A percentile compares a stretch with the other conserved stretches of the same genome.
Conservation (phyloP, 2,329 filamentous ascomycete genomes). For the Annulohypoxylon truncatum region DNA sequence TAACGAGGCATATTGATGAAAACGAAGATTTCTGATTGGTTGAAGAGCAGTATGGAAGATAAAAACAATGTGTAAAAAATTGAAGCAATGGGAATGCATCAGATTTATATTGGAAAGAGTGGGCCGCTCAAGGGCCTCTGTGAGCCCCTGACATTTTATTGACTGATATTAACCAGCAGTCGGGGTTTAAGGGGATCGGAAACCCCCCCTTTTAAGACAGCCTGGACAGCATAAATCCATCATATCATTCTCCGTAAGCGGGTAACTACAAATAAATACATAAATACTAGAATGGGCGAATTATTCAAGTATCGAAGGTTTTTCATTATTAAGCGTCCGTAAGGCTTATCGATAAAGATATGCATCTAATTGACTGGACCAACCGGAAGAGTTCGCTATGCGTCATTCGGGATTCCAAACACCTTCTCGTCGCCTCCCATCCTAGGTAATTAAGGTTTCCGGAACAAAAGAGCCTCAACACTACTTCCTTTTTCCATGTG, state of each 20-base stretch:
- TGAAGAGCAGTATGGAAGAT: neutral
- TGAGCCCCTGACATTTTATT: too few species aligned
- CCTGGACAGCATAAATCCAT: too few species aligned
- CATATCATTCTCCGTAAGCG: too few species aligned
- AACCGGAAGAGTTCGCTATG: slow-evolving; percentile 2
- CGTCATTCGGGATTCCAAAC: slow-evolving; percentile 25
- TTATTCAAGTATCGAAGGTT: neutral
- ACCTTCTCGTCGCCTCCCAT: neutral
- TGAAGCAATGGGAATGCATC: too few species aligned
- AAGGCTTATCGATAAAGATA: slow-evolving; percentile 29
- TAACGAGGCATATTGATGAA: slow-evolving; percentile 1
- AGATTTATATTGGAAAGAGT: too few species aligned
- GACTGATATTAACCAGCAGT: too few species aligned
- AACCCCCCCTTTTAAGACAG: too few species aligned
- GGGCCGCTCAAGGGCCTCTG: too few species aligned
- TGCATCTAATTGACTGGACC: neutral
- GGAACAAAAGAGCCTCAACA: slow-evolving; percentile 15
- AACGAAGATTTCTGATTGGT: neutral
- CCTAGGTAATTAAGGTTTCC: neutral
- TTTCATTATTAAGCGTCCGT: neutral
- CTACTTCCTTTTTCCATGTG: neutral
- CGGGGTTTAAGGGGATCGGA: too few species aligned
- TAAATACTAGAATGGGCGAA: too few species aligned
- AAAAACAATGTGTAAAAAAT: neutral
- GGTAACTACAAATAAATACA: too few species aligned